Evolutionary conservation across 2,329 filamentous ascomycete genomes (phyloP).

Genomic region (Aureobasidium musti): DNA sequence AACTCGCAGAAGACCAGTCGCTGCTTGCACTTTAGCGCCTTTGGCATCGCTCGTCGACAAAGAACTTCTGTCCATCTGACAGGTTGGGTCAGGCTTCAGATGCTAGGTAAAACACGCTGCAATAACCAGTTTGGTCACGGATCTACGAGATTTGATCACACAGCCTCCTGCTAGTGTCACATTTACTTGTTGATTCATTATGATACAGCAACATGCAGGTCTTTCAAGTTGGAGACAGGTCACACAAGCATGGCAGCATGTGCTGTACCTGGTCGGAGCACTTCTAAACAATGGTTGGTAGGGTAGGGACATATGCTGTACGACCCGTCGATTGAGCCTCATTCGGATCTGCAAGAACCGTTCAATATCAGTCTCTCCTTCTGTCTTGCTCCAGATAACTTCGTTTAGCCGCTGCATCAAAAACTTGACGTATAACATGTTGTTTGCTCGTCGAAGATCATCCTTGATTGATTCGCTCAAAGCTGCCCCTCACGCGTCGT

Average conservation of each 20-base stretch:
- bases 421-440: not conserved
- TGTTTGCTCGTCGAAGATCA: not conserved
- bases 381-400: not conserved
- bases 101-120: conserved; percentile 6
- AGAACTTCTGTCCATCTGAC: not conserved
- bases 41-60: not conserved
- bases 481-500: not conserved
- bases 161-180: conserved; percentile 12
- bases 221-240: conserved; percentile 10
- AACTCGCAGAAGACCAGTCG: not conserved
- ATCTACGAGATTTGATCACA: not conserved
- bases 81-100: not conserved
- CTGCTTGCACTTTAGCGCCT: not conserved
- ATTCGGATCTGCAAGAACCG: not conserved
- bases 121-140: not conserved
- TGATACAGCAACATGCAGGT: conserved; percentile 6
- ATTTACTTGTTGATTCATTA: not conserved
- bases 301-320: not conserved
- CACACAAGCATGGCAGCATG: not conserved
- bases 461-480: not conserved
- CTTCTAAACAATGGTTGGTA: not conserved
- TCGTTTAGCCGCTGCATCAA: not conserved
- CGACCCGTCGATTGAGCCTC: not conserved
- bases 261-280: not conserved
- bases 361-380: not conserved